phyloP scores from a whole-genome alignment of 1,284 basidiomycete species.

The Ganoderma lucidum region DNA sequence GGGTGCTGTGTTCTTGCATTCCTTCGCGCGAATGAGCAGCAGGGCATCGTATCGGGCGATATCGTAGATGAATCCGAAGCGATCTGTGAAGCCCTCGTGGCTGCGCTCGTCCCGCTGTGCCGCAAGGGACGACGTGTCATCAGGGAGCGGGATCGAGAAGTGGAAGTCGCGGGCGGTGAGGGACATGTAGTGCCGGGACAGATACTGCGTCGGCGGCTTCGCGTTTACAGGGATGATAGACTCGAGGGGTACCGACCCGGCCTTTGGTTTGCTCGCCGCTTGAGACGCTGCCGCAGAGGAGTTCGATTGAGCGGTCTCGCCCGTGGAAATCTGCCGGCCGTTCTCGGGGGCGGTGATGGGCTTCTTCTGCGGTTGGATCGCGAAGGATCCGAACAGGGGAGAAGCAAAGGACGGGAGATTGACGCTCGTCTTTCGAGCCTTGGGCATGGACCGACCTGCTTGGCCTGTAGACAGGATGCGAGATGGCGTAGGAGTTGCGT shows the following conservation, averaged over 20 bases:
- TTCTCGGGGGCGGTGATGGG: conserved; percentile 41
- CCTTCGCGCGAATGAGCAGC: conserved; percentile 75
- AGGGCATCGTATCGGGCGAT: conserved; percentile 84
- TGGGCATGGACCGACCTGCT: conserved; percentile 47
- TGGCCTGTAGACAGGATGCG: conserved; percentile 27
- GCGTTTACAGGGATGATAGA: conserved; percentile 88
- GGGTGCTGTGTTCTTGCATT: conserved; percentile 79
- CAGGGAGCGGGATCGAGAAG: conserved; percentile 67
- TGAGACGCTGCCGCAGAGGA: conserved; percentile 17
- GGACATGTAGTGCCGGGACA: conserved; percentile 75
- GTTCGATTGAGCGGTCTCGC: conserved; percentile 22
- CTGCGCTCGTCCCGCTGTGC: conserved; percentile 60
- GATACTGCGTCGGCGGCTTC: conserved; percentile 87
- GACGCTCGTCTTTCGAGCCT: conserved; percentile 47
- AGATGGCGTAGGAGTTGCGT: conserved; percentile 26
- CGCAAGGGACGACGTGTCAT: conserved; percentile 62
- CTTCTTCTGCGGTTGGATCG: conserved; percentile 59
- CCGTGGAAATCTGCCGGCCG: conserved; percentile 33
- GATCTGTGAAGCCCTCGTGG: conserved; percentile 83
- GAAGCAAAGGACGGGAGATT: conserved; percentile 48
- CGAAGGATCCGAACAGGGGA: conserved; percentile 66
- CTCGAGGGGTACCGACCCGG: conserved; percentile 84
- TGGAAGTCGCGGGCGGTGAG: conserved; percentile 74
- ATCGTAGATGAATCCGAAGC: conserved; percentile 96
- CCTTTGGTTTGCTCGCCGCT: conserved; percentile 39